Base-by-base conservation (phyloP, 2,329 filamentous ascomycete genomes). In the Diaporthe nobilis region DNA sequence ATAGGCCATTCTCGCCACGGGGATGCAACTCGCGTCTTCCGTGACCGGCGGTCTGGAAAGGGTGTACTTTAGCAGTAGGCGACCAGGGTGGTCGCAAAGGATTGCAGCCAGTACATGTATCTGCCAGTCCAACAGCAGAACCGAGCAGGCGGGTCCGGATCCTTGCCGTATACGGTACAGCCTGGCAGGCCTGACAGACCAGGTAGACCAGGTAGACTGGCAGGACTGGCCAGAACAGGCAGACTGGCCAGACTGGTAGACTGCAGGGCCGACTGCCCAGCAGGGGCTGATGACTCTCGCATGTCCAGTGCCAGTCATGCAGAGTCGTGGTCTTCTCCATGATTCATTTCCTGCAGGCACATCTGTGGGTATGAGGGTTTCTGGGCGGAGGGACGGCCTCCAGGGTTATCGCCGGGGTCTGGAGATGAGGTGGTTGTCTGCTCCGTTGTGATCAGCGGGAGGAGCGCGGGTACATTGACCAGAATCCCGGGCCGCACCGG, bases 291-390 rank as follows among this genome's bases (percentile, higher is more conserved):
- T 25, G 51, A 51, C 31, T n/a, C 12, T 68, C 47, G 20, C n/a
- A 49, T 12, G 7, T 68, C 22, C 13, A 31, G 28, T 34, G 63
- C 63, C 44, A 68, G 28, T 51, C 44, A 68, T 51, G 44, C 28
- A n/a, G 42, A n/a, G 42, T 34, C 25, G 42, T 61, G 34, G 22
- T 25, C 37, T 25, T 42, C 42, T 5, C 44, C 61, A 67, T 67
- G 61, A 49, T 67, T 67, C 61, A 67, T 67, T 67, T 67, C 28
- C 61, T 67, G 42, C 63, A 68, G 63, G 63, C 63, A 37, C 31
- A 28, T 25, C 47, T 53, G 65, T 68, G 65, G 65, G 34, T 68
- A 39, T 53, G 49, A 13, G 42, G 28, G 25, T 49, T 49, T 34
- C 63, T 67, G 25, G 44, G 61, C 44, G 28, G 44, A 67, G 20